Evolutionary conservation across 2,329 filamentous ascomycete genomes (phyloP).

Genomic region (Fusarium setosum): DNA sequence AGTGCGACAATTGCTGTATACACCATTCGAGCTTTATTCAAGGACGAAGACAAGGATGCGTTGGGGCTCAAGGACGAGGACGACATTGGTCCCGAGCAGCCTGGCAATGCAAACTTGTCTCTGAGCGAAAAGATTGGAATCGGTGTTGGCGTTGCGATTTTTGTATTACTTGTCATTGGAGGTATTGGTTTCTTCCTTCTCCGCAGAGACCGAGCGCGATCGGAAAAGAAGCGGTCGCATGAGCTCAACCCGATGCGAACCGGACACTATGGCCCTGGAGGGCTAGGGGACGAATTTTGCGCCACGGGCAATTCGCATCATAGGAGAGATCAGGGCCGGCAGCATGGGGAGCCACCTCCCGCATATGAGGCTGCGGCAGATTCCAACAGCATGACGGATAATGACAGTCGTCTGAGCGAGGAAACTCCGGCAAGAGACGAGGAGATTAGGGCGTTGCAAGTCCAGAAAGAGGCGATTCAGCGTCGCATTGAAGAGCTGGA

Average conservation of each 20-base stretch:
- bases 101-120: slow-evolving; percentile 38
- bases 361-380: slow-evolving; percentile 46
- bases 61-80: slow-evolving; percentile 50
- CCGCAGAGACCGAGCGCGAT: slow-evolving; percentile 35
- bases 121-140: slow-evolving; percentile 50
- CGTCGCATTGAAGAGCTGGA: slow-evolving; percentile 50
- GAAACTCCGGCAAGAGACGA: slow-evolving; percentile 40
- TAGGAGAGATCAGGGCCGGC: slow-evolving; percentile 18
- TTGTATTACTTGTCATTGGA: slow-evolving; percentile 45
- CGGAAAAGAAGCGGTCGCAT: slow-evolving; percentile 33
- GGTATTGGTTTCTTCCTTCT: slow-evolving; percentile 40
- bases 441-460: slow-evolving; percentile 46
- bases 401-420: slow-evolving; percentile 36
- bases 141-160: slow-evolving; percentile 46
- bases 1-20: slow-evolving; percentile 52
- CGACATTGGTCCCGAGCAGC: slow-evolving; percentile 39
- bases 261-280: slow-evolving; percentile 19
- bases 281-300: slow-evolving; percentile 27
- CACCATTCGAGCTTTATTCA: slow-evolving; percentile 52
- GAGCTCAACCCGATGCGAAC: slow-evolving; percentile 40
- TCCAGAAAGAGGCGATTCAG: slow-evolving; percentile 51
- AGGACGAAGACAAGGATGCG: slow-evolving; percentile 48
- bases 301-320: slow-evolving; percentile 26
- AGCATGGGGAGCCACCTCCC: slow-evolving; percentile 43
- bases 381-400: slow-evolving; percentile 36